These are phyloP conservation scores for Chytridium lagenaria DNA, from an alignment of 371 early-diverging fungal genomes.

Conservation along the genomic window DNA sequence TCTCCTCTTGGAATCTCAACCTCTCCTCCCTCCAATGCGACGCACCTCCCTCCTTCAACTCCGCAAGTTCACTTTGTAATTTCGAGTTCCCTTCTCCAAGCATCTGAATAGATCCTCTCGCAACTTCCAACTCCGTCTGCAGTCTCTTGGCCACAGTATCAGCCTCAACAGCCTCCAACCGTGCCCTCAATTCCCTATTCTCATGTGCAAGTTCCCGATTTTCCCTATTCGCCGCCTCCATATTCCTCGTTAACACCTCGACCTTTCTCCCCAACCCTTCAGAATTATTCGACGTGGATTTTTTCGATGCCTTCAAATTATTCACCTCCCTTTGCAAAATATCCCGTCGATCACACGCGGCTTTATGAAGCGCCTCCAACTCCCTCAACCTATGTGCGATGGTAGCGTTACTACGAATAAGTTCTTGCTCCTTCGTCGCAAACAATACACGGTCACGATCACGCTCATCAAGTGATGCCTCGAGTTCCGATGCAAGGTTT, in stretches of 20 bases:
- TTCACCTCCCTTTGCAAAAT: constrained; percentile 15
- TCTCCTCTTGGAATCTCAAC: neutral
- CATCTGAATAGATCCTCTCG: neutral
- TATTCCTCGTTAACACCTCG: constrained; percentile 7
- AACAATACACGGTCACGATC: neutral
- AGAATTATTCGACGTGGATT: neutral
- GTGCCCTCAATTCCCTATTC: constrained; percentile 7
- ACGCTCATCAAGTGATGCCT: neutral
- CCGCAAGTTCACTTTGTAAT: neutral
- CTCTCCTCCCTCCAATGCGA: neutral
- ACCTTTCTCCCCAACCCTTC: constrained; percentile 9
- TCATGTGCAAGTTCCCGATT: constrained; percentile 2
- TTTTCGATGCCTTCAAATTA: constrained; percentile 14
- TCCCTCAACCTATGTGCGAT: neutral
- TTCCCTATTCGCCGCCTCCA: constrained; percentile 7
- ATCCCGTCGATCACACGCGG: constrained; percentile 6
- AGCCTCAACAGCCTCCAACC: constrained; percentile 4
- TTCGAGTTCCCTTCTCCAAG: neutral
- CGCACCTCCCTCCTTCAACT: neutral
- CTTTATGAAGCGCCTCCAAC: neutral
- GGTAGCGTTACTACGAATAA: neutral
- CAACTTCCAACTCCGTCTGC: constrained; percentile 1
- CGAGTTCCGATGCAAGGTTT: neutral
- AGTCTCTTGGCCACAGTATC: neutral
- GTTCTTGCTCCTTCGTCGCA: constrained; percentile 16